Percentiles rank a stretch among this genome's conserved stretches.
These are phyloP conservation scores for Umbellularia californica DNA, from an alignment of 164 flowering plant genomes.

Conservation along the genomic window DNA sequence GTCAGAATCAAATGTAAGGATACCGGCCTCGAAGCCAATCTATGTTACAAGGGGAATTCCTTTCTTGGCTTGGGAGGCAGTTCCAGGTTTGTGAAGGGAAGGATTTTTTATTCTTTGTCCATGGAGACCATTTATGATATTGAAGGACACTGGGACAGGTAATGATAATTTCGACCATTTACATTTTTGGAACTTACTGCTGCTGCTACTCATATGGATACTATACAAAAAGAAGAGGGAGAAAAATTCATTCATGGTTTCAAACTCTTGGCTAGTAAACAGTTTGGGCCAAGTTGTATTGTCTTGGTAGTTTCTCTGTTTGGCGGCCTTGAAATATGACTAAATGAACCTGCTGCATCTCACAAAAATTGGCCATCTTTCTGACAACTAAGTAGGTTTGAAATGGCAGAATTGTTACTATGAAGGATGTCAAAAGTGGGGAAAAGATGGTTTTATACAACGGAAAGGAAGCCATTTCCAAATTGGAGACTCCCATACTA, in stretches of 20 bases:
- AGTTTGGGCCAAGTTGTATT: no score
- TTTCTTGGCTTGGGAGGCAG: slow-evolving; percentile 41
- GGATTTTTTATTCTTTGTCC: slow-evolving; percentile 47
- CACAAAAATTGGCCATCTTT: no score
- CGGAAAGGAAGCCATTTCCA: slow-evolving; percentile 51
- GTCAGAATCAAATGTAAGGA: slow-evolving; percentile 55
- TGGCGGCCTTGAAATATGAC: no score
- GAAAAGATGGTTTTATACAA: slow-evolving; percentile 42
- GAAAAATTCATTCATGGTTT: no score
- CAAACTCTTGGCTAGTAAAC: no score
- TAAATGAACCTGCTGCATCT: no score
- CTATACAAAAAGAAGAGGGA: no score
- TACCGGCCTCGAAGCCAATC: slow-evolving; percentile 64
- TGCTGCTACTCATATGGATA: not conserved
- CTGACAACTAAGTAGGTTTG: not conserved
- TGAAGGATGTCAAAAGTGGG: slow-evolving; percentile 41
- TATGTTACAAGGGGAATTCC: slow-evolving; percentile 38
- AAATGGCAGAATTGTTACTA: slow-evolving; percentile 45
- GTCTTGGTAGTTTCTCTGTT: no score
- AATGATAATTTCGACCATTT: not conserved
- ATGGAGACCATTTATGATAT: slow-evolving; percentile 48
- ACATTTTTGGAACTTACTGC: not conserved
- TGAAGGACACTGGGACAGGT: slow-evolving; percentile 89
- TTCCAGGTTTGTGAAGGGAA: slow-evolving; percentile 54
- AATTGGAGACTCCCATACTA: slow-evolving; percentile 52